Base-by-base conservation (phyloP, 2,329 filamentous ascomycete genomes). In the Trichoderma sp. region DNA sequence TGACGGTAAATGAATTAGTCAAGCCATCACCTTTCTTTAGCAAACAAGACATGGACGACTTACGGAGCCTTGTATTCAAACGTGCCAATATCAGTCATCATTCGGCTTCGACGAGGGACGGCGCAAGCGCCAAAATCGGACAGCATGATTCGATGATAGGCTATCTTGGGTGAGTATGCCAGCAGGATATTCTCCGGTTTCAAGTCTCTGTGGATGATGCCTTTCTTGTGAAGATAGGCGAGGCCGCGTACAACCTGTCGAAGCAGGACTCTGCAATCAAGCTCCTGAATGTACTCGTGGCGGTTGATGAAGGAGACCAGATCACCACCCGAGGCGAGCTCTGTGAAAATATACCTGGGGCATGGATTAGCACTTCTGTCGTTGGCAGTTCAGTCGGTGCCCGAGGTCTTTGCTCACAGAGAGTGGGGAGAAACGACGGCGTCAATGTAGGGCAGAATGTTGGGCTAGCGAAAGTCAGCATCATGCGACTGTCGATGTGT, bases 161-260 rank as follows among this genome's bases (percentile, higher is more conserved):
- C 73, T 12, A 77, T 72, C 28, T 76, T 78, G 0, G 81, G 80
- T 2, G 80, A 81, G 15, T 77, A 78, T 0, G 79, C 79, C 63
- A 84, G 75, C 12, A 85, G 78, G 3, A 86, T 77, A 47, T 85
- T 85, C 68, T 85, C 82, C 0, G 80, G 82, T 67, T 86, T 85
- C 34, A 85, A 73, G 63, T 86, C 83, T 1, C 83, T 79, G 69
- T 85, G 83, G 0, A 82, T 78, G 7, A 85, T 77, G 0, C 79
- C 78, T 48, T 81, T 81, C n/a, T 70, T 69, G 67, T 85, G 83
- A 7, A 85, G 77, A 67, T 83, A 84, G 2, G 69, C 66, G 1
- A 85, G 72, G 0, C 77, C 83, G 5, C 75, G 74, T 1, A 83
- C 71, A 3, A 85, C 72, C 69, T 85, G 83, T 3, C 78, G 74